Base-by-base conservation (phyloP, 2,329 filamentous ascomycete genomes). In the Alternaria brassicae region DNA sequence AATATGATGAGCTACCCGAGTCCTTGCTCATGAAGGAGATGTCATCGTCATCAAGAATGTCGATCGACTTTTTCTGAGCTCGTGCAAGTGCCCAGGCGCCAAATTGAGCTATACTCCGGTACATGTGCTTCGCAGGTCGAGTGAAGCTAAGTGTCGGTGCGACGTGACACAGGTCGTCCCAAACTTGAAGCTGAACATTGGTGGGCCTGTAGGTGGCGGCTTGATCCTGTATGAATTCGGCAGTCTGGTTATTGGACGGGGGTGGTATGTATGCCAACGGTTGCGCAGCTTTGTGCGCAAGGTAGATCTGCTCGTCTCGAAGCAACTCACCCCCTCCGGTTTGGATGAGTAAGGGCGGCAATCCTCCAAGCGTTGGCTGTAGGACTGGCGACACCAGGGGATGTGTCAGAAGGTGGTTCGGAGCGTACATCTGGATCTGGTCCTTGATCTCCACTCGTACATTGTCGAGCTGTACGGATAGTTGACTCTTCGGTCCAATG, bases 61-160 rank as follows among this genome's bases (percentile, higher is more conserved):
- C 91, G 54, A 97, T 93, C 1, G 87, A 86, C 1, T 85, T 86
- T 60, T 92, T 85, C 72, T 97, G 93, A 0, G 93, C 92, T 65
- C 89, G 84, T 1, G 93, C 92, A 21, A 97, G 83, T 0, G 91
- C 90, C 93, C 93, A 98, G 0, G 93, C 92, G 2, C 93, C 91
- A 72, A 99, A 98, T 68, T 97, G 94, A 0, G 95, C 91, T 52
- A 97, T 88, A 1, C 92, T 91, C 47, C 94, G 87, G 75, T 92
- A 98, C 93, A 98, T 97, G 79, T 91, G 91, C 76, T 98, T 98
- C 44, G 94, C 95, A 0, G 95, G 95, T n/a, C 89, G 86, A 0
- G 94, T 98, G 76, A 97, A 98, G 70, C 92, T 96, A n/a, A 98
- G 83, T 0, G 93, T 97, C 1, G 94, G 92, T 0, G 90, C 89